Conservation (phyloP, 768 basidiomycete genomes). For the Leccinum ochraceum region DNA sequence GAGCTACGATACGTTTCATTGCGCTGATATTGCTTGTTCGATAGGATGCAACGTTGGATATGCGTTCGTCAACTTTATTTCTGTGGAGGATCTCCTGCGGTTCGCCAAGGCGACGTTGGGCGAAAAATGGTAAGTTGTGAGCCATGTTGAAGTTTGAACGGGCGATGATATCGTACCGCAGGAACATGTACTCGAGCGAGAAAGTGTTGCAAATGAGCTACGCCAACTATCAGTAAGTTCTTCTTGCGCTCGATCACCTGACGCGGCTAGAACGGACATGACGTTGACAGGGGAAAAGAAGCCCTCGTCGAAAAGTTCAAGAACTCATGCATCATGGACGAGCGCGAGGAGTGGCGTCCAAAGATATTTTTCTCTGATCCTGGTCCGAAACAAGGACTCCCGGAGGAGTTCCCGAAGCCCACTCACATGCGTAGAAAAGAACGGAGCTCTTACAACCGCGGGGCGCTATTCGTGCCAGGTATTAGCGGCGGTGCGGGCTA, state of each 20-base stretch:
- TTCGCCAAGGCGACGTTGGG: constrained; percentile 78
- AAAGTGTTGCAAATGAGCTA: constrained; percentile 91
- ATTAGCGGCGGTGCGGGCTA: constrained; percentile 27
- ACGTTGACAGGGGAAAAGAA: constrained; percentile 70
- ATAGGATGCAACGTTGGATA: constrained; percentile 77
- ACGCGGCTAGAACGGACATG: constrained; percentile 10
- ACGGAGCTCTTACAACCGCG: constrained; percentile 77
- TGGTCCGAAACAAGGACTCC: constrained; percentile 71
- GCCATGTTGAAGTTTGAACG: neutral
- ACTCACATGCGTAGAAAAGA: constrained; percentile 82
- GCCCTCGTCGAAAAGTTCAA: constrained; percentile 91
- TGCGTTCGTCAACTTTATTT: constrained; percentile 90
- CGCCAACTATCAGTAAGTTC: constrained; percentile 86
- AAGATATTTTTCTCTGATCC: constrained; percentile 78
- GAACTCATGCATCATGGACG: constrained; percentile 90
- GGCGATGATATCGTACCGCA: constrained; percentile 30
- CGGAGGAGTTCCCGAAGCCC: constrained; percentile 80
- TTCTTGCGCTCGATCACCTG: neutral
- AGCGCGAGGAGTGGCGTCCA: constrained; percentile 78
- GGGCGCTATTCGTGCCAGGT: constrained; percentile 64
- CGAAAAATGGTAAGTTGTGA: constrained; percentile 67
- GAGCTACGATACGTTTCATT: neutral
- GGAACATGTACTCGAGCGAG: constrained; percentile 92
- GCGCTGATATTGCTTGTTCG: constrained; percentile 5
- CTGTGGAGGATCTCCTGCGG: constrained; percentile 68